Conservation (phyloP, 2,329 filamentous ascomycete genomes). For the Calonectria fujianensis region DNA sequence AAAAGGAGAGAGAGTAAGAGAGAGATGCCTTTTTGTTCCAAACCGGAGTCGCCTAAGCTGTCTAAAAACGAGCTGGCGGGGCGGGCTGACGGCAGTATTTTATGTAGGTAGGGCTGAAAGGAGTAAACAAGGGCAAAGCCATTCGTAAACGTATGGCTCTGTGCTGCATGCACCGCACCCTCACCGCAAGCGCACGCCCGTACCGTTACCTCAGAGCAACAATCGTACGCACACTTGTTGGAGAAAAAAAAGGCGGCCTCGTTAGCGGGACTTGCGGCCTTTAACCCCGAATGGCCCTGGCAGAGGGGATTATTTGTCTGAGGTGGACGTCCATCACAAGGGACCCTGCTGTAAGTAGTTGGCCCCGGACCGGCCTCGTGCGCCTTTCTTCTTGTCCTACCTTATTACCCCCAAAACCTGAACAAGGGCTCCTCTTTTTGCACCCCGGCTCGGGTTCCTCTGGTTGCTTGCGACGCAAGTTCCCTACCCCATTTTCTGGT, state of each 20-base stretch:
- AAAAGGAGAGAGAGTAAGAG: slow-evolving; percentile 4
- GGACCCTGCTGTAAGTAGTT: slow-evolving; percentile 22
- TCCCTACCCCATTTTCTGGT: slow-evolving; percentile 4
- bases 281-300: slow-evolving; percentile 46
- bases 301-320: slow-evolving; percentile 37
- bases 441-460: slow-evolving; percentile 2
- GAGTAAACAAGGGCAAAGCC: slow-evolving; percentile 37
- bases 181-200: slow-evolving; percentile 30
- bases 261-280: slow-evolving; percentile 49
- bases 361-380: slow-evolving; percentile 18
- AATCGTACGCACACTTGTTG: slow-evolving; percentile 10
- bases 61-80: slow-evolving; percentile 26
- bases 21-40: background rate
- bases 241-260: slow-evolving; percentile 27
- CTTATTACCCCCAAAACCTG: slow-evolving; percentile 24
- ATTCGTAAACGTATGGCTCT: slow-evolving; percentile 21
- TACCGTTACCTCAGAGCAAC: slow-evolving; percentile 26
- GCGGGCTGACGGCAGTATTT: slow-evolving; percentile 32
- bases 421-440: slow-evolving; percentile 36
- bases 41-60: slow-evolving; percentile 20
- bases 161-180: slow-evolving; percentile 38
- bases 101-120: slow-evolving; percentile 53
- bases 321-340: slow-evolving; percentile 26
- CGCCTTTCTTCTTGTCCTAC: slow-evolving; percentile 51
- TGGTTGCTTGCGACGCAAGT: slow-evolving; percentile 24